phyloP scores from a whole-genome alignment of 441 rosid species.

The Eutrema salsugineum region DNA sequence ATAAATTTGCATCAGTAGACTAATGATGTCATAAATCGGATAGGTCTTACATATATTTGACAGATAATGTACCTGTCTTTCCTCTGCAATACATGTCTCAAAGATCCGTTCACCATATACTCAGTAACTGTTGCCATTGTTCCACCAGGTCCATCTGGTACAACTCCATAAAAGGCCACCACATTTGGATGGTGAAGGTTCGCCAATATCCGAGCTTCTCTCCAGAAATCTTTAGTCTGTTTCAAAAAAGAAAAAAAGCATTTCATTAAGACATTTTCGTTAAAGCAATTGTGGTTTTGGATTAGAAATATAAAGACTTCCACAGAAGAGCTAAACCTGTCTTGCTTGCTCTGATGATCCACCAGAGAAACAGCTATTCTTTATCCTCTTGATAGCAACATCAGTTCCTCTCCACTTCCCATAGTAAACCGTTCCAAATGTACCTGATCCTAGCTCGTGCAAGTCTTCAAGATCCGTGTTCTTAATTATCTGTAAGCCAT shows the following conservation, averaged over 20 bases:
- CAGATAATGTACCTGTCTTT: constrained; percentile 44
- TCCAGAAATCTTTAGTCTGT: constrained; percentile 81
- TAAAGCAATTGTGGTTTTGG: neutral
- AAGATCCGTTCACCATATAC: constrained; percentile 71
- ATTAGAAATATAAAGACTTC: neutral
- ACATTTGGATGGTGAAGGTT: constrained; percentile 79
- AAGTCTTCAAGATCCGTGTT: constrained; percentile 79
- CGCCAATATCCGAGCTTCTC: constrained; percentile 67
- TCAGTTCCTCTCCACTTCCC: constrained; percentile 98
- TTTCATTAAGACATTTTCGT: neutral
- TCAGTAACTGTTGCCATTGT: constrained; percentile 73
- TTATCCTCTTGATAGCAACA: constrained; percentile 92
- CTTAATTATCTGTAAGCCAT: constrained; percentile 85
- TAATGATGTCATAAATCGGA: neutral
- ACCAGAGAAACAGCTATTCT: constrained; percentile 80
- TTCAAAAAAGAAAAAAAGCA: neutral
- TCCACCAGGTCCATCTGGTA: constrained; percentile 66
- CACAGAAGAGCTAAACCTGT: constrained; percentile 41
- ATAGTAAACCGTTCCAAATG: constrained; percentile 84
- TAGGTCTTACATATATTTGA: neutral
- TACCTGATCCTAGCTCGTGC: constrained; percentile 86
- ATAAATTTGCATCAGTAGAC: neutral
- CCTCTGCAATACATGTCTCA: constrained; percentile 54
- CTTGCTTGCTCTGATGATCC: constrained; percentile 80
- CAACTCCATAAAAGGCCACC: constrained; percentile 69